Evolutionary conservation across 2,329 filamentous ascomycete species (phyloP).

Genomic region (Pyrenophora seminiperda): DNA sequence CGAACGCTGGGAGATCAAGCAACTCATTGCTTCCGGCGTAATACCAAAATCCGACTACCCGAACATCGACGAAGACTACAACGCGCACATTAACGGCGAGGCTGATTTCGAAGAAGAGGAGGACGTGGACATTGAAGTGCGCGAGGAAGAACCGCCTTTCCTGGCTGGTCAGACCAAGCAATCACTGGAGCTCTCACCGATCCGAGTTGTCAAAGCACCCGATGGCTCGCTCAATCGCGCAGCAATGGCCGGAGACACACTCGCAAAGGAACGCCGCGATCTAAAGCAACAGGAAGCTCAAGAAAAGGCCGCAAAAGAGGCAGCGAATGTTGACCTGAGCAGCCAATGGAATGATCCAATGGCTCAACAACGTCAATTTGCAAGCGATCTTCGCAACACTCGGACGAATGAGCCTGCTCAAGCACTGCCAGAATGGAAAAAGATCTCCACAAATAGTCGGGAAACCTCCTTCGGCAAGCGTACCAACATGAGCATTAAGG

Average conservation of each 20-base stretch:
- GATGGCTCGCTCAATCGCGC: slow-evolving; percentile 98
- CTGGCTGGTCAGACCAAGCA: slow-evolving; percentile 95
- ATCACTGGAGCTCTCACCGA: slow-evolving; percentile 91
- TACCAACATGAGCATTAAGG: slow-evolving; percentile 89
- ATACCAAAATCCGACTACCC: slow-evolving; percentile 93
- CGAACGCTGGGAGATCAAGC: slow-evolving; percentile 95
- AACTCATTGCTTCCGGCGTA: slow-evolving; percentile 93
- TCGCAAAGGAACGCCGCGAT: slow-evolving; percentile 90
- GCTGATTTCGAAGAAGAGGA: slow-evolving; percentile 90
- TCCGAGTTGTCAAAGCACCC: slow-evolving; percentile 94
- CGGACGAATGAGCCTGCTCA: slow-evolving; percentile 65
- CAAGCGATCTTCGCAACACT: slow-evolving; percentile 76
- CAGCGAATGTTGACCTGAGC: slow-evolving; percentile 78
- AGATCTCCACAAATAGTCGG: slow-evolving; percentile 76
- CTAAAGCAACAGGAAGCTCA: slow-evolving; percentile 86
- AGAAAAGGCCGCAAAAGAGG: slow-evolving; percentile 74
- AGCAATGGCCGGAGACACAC: slow-evolving; percentile 86
- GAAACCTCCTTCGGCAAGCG: slow-evolving; percentile 83
- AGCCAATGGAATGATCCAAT: slow-evolving; percentile 98
- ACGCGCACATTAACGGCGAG: slow-evolving; percentile 83
- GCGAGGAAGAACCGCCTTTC: slow-evolving; percentile 96
- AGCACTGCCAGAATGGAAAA: slow-evolving; percentile 90
- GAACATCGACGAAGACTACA: slow-evolving; percentile 91
- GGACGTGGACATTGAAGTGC: slow-evolving; percentile 95
- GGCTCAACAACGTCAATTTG: slow-evolving; percentile 88